Percentiles rank a stretch among this genome's conserved stretches.
These are phyloP conservation scores for Fusarium incarnatum DNA, from an alignment of 2,329 filamentous ascomycete genomes.

Conservation along the genomic window DNA sequence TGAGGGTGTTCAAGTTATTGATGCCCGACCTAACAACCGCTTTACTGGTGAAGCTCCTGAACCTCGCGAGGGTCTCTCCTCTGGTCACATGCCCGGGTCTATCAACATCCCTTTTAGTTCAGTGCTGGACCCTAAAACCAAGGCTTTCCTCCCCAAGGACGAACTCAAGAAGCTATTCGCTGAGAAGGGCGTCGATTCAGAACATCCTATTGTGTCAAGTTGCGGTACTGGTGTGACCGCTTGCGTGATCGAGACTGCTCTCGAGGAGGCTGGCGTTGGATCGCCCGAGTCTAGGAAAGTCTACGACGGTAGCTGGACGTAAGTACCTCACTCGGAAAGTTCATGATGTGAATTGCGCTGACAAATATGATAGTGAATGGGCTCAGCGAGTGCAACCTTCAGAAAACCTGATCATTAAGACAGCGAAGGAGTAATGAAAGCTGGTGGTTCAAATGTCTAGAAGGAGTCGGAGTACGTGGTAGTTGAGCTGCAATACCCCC, in stretches of 20 bases:
- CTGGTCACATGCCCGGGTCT: conserved; percentile 91
- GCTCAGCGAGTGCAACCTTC: conserved; percentile 71
- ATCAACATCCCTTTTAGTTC: conserved; percentile 84
- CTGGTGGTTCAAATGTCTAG: conserved; percentile 19
- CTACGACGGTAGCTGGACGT: conserved; percentile 99
- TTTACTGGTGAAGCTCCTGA: conserved; percentile 88
- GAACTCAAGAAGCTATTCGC: conserved; percentile 82
- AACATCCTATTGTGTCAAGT: conserved; percentile 84
- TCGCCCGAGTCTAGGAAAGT: conserved; percentile 75
- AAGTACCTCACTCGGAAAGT: conserved; percentile 59
- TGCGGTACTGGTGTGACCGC: conserved; percentile 97
- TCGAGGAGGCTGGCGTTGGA: conserved; percentile 82
- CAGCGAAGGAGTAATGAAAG: conserved; percentile 47
- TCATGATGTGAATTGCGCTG: conserved; percentile 8
- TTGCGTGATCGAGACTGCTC: conserved; percentile 86
- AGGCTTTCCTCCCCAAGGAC: conserved; percentile 78
- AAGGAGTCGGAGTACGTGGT: conserved; percentile 35
- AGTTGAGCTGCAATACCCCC: conserved; percentile 49
- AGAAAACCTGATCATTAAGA: conserved; percentile 72
- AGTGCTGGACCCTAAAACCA: conserved; percentile 84
- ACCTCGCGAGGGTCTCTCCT: conserved; percentile 85
- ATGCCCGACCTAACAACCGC: conserved; percentile 83
- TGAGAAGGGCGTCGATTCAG: conserved; percentile 81
- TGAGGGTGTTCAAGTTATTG: conserved; percentile 87
- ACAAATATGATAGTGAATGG: conserved; percentile 67